phyloP scores from a whole-genome alignment of 345 rosid species.

The Salix viminalis region DNA sequence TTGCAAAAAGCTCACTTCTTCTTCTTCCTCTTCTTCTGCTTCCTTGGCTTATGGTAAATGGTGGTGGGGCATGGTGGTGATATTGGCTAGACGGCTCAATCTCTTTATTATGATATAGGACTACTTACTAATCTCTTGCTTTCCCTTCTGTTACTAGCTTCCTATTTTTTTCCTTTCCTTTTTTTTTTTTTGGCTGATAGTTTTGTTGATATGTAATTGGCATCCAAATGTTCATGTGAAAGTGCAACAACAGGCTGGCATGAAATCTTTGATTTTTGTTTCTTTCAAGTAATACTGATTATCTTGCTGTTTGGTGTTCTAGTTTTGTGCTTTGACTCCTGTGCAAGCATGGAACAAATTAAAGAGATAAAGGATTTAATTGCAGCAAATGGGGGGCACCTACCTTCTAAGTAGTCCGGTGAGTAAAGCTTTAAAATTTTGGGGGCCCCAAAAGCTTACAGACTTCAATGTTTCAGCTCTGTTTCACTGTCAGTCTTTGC shows the following conservation, averaged over 20 bases:
- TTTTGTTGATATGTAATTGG: not conserved
- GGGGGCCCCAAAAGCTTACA: slow-evolving; percentile 19
- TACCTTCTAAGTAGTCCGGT: not conserved
- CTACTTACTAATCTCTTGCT: not conserved
- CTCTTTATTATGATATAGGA: slow-evolving; percentile 13
- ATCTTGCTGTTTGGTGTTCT: not conserved
- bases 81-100: slow-evolving; percentile 57
- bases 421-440: slow-evolving; percentile 6
- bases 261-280: not conserved
- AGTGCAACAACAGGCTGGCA: not conserved
- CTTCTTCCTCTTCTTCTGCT: slow-evolving; percentile 7
- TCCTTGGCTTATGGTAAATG: slow-evolving; percentile 13
- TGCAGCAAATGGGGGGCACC: slow-evolving; percentile 15
- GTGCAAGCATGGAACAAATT: not conserved
- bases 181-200: not conserved
- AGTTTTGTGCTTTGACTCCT: not conserved
- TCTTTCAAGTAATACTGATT: not conserved
- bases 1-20: slow-evolving; percentile 12
- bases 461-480: slow-evolving; percentile 27
- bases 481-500: slow-evolving; percentile 29
- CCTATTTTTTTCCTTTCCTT: not conserved
- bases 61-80: slow-evolving; percentile 26
- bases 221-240: not conserved
- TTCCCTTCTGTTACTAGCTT: not conserved
- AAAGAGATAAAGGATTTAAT: not conserved